Base-by-base conservation (phyloP, 768 basidiomycete genomes). In the Mycena indigotica region DNA sequence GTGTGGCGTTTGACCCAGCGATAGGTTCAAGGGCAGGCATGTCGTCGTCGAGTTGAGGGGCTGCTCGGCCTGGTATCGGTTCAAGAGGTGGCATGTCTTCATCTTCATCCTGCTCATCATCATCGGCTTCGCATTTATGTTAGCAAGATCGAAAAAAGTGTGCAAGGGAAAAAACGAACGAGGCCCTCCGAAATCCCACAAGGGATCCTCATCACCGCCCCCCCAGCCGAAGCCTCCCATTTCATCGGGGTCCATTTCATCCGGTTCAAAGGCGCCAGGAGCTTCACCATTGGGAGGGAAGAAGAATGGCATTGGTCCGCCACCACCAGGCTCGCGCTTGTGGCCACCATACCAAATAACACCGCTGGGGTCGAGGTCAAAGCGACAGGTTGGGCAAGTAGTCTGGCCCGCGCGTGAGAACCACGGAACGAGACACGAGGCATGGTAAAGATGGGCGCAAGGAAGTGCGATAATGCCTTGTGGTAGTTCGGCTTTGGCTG, bases 361-460 rank as follows among this genome's bases (percentile, higher is more conserved):
- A 55, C 86, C 86, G 54, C 90, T 85, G 0, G 91, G 91, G 66
- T 93, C 91, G 53, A 93, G 82, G 61, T 93, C 86, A 65, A 93
- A 93, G 60, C 91, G 75, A 71, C 91, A 93, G 0, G 88, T 89
- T 0, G 91, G 91, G 63, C 91, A 93, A 1, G 91, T 92, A 19
- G 91, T 91, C 62, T 88, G 87, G 40, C 77, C 80, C 12, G 89
- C 87, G 56, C 88, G 78, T 3, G 90, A 84, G 70, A 93, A 93
- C 91, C 91, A 93, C 1, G 91, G 91, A 10, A 88, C 68, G 30
- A 93, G 80, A 70, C 91, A 93, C 0, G 84, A 77, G 1, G 88
- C 81, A 63, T 93, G 91, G 74, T 92, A 93, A 51, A 89, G 84
- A 69, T 93, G 91, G 6, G 89, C 83, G 66, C 91, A 93, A 3